Evolutionary conservation across 2,329 filamentous ascomycete species (phyloP), one percentile per base, ranked within the genome.

Genomic region (Bipolaris victoriae): DNA sequence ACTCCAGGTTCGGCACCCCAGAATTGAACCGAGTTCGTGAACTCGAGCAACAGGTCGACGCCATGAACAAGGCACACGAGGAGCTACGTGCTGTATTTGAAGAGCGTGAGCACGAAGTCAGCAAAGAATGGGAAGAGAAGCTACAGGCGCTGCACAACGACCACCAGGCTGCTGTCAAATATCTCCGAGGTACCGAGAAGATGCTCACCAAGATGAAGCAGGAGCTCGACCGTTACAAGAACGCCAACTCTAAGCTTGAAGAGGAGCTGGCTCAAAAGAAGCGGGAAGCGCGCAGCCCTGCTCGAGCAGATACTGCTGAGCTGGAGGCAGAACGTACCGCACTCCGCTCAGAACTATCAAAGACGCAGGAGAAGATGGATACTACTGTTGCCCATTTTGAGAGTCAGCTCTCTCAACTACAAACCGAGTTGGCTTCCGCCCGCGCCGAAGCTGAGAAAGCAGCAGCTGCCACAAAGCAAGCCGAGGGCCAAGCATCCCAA

Each of bases 131-230:
- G 79, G 90, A 93, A 61, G 93, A 97, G 75, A 97, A 97, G 77
- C 84, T 99, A 50, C 86, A 91, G 57, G 93, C 97, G 73, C 86
- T 99, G 31, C 93, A 98, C 78, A 96, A 93, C 73, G 95, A 99
- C 76, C 97, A 99, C 75, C 92, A 97, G 77, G 97, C 95, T 40
- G 94, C 95, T 15, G 93, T 98, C 48, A 95, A 97, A 77, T 99
- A 99, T 72, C 91, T 99, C 66, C 96, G 97, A 78, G 95, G 95
- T 57, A 98, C 95, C 1, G 95, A 99, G 78, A 98, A 97, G 84
- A 97, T 99, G 92, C 86, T 99, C 47, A 93, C 95, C 78, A 94
- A 96, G 77, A 94, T 99, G 84, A 98, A 98, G 81, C 92, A 97
- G 70, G 95, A 99, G 78, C 83, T 99, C n/a, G 84, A 90, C 52